Evolutionary conservation across 495 filamentous ascomycete genomes (phyloP).

Genomic region (Lophium mytilinum): DNA sequence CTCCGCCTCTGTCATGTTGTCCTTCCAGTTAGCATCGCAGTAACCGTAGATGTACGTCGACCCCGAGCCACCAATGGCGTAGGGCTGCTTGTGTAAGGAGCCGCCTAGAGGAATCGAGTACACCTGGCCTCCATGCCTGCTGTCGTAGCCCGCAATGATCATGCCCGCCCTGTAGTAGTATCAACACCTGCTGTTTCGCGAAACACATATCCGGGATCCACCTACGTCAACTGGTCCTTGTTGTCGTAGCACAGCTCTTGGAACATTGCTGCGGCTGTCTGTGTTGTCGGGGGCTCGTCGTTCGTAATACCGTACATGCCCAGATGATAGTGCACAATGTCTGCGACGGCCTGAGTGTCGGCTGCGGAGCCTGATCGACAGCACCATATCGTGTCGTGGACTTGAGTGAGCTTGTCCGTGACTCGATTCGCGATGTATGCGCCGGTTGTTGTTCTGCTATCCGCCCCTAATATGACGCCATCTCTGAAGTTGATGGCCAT

Average conservation of each 20-base stretch:
- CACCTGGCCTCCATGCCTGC: constrained; percentile 86
- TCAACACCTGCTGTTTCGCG: background rate
- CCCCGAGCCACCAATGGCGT: constrained; percentile 91
- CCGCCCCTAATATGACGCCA: constrained; percentile 92
- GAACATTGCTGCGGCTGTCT: constrained; percentile 88
- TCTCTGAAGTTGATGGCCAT: constrained; percentile 97
- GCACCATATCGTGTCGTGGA: constrained; percentile 99
- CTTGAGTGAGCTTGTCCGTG: constrained; percentile 96
- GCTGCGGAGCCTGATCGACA: constrained; percentile 94
- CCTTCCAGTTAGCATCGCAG: constrained; percentile 93
- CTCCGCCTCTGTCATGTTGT: constrained; percentile 87
- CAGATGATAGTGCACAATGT: constrained; percentile 94
- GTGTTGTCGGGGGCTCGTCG: constrained; percentile 80
- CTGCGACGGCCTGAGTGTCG: constrained; percentile 94
- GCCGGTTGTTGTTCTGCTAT: constrained; percentile 97
- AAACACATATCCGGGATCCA: background rate
- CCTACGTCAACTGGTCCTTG: constrained; percentile 81
- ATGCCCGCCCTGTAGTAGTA: constrained; percentile 66
- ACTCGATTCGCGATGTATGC: constrained; percentile 98
- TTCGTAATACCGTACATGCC: constrained; percentile 86
- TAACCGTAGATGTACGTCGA: constrained; percentile 99
- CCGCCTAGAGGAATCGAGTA: constrained; percentile 96
- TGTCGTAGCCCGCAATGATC: constrained; percentile 95
- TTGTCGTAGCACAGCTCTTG: constrained; percentile 97
- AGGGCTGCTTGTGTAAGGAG: constrained; percentile 93